Evolutionary conservation across 1,284 basidiomycete species (phyloP), one percentile per base, ranked within the genome.

Genomic region (Cerioporus squamosus): DNA sequence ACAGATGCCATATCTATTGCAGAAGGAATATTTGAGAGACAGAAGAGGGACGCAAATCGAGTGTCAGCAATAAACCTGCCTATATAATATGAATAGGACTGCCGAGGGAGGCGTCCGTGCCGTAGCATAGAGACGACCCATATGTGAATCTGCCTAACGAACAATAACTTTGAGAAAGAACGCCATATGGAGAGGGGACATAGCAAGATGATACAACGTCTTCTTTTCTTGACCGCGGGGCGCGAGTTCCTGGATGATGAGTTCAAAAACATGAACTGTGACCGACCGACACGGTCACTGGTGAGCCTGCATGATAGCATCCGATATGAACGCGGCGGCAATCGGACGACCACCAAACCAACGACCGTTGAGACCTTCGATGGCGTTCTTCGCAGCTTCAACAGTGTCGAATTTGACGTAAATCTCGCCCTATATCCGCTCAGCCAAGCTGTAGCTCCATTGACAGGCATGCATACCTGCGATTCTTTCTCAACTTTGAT

Each of bases 401-500:
- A 94, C 79, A 33, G 82, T 75, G 63, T 86, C 86, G 70, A 99
- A 98, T 74, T 95, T 94, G 72, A 99, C 83, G 74, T 97, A 99
- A 43, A 99, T 98, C 74, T 99, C 97, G 67, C 97, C 97, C 93
- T 97, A 67, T n/a, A 47, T 22, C 10, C 26, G 10, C 20, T 62
- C 46, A 60, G 47, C 46, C n/a, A 54, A n/a, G 22, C 4, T 26
- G 48, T 20, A 12, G 0, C 2, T 20, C 49, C 2, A 33, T 5
- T 22, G 18, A 45, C 9, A 22, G 17, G 15, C 7, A 10, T 0
- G 71, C 84, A 66, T 60, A 95, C 95, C 80, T 94, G 86, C 33
- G 94, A 93, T 67, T 98, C 95, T 76, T 88, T 95, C 72, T 97
- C 95, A 31, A 99, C 87, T 71, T 94, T 95, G 79, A 99, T 94